Percentiles rank a stretch among this genome's conserved stretches.
These are phyloP conservation scores for Oryza glumipatula DNA, from an alignment of 176 grass and related monocot species.

Conservation along the genomic window DNA sequence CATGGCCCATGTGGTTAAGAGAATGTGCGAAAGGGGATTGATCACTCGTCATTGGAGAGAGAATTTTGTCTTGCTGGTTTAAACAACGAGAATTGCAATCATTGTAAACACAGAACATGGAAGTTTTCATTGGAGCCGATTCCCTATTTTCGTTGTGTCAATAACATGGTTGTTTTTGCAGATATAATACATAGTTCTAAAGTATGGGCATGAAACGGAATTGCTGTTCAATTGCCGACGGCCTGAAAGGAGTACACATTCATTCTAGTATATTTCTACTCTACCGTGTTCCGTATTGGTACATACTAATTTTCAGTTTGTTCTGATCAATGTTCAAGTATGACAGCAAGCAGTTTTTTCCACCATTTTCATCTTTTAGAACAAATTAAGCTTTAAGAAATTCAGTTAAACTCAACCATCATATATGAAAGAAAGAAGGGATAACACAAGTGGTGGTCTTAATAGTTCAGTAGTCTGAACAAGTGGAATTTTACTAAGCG, in stretches of 20 bases:
- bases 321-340: neutral
- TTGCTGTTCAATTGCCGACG: no score
- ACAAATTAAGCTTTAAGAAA: neutral
- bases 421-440: neutral
- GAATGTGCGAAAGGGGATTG: constrained; percentile 46
- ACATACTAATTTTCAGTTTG: neutral
- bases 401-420: neutral
- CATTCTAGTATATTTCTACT: neutral
- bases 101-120: constrained; percentile 47
- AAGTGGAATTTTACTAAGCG: constrained; percentile 32
- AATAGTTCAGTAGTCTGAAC: constrained; percentile 6
- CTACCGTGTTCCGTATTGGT: neutral
- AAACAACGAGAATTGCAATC: constrained; percentile 28
- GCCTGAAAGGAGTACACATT: no score
- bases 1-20: constrained; percentile 73
- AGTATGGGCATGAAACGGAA: neutral
- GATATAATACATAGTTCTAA: neutral
- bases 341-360: neutral
- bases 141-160: constrained; percentile 10
- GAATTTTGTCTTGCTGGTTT: constrained; percentile 59
- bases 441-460: neutral
- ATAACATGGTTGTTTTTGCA: constrained; percentile 17
- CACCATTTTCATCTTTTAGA: neutral
- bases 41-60: constrained; percentile 57
- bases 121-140: constrained; percentile 31